A percentile compares a stretch with the other conserved stretches of the same genome.
These are phyloP conservation scores for Chytriomyces confervae DNA, from an alignment of 192 early-diverging fungal species.

Conservation along the genomic window DNA sequence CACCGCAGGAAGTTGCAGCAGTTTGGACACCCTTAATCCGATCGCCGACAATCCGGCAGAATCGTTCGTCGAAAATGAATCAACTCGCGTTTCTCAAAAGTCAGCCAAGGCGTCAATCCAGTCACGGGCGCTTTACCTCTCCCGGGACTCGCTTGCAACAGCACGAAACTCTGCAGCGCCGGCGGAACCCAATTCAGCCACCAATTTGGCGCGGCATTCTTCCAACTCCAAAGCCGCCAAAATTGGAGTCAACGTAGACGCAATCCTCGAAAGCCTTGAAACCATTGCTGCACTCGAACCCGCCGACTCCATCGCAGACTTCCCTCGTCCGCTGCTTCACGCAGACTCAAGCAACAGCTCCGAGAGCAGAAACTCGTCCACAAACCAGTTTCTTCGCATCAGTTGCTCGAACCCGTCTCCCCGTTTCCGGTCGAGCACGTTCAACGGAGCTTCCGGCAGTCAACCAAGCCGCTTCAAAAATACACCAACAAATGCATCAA, in stretches of 20 bases:
- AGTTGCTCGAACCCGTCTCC: background rate
- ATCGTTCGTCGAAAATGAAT: background rate
- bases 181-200: background rate
- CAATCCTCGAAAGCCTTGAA: background rate
- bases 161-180: constrained; percentile 9
- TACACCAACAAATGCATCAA: background rate
- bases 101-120: background rate
- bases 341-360: background rate
- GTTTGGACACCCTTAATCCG: background rate
- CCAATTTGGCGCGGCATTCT: background rate
- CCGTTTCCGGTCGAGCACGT: background rate
- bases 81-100: background rate
- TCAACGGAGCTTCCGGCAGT: background rate
- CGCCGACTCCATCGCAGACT: constrained; percentile 2
- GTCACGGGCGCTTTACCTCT: background rate
- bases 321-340: background rate
- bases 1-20: background rate
- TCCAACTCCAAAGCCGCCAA: background rate
- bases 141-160: constrained; percentile 4
- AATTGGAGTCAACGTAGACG: constrained; percentile 16
- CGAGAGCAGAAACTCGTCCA: background rate
- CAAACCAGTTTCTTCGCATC: background rate
- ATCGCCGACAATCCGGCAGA: background rate
- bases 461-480: background rate
- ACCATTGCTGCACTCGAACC: background rate